Evolutionary conservation across 2,329 filamentous ascomycete genomes (phyloP), one percentile per base, ranked within the genome.

Genomic region (Xylariaceae sp.): DNA sequence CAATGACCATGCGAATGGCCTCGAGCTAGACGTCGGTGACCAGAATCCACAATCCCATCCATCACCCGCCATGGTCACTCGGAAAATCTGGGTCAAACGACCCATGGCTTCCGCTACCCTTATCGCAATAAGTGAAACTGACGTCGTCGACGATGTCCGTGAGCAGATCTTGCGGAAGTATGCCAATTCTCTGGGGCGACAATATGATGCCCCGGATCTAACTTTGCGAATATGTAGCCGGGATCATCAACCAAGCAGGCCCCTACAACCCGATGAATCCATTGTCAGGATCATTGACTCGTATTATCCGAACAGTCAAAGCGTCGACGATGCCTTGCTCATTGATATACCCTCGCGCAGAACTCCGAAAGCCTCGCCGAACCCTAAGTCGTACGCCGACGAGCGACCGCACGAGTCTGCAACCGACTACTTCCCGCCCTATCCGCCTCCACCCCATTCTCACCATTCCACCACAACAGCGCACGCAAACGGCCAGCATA

Each of bases 1-100:
- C 58, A 73, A 78, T 61, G 71, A 72, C 31, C 66, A 73, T 50
- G 59, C 68, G 60, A 65, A 69, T 61, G 72, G 74, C 54, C 45
- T 68, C 71, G 70, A 76, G 65, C 66, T 71, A 67, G 56, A 60
- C 42, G 29, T 42, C 30, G 57, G 67, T 69, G 67, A 71, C 64
- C 57, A 66, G 60, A 65, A 71, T 59, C 57, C 70, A 65, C 57
- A 70, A 56, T 55, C 67, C 50, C 72, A 72, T 43, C 72, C 77
- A 52, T 73, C 72, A 65, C 68, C 68, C 58, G 74, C 69, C 57
- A 85, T 85, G 82, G 73, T 81, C 61, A 83, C 80, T 55, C 81
- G 89, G 69, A 96, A 95, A 78, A 85, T 97, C 65, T 99, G 94
- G 94, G 92, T 97, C 68, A 94, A 88, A 76, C 82, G 92, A 65